Evolutionary conservation across 1,284 basidiomycete species (phyloP).

Genomic region (Trametes polyzona): DNA sequence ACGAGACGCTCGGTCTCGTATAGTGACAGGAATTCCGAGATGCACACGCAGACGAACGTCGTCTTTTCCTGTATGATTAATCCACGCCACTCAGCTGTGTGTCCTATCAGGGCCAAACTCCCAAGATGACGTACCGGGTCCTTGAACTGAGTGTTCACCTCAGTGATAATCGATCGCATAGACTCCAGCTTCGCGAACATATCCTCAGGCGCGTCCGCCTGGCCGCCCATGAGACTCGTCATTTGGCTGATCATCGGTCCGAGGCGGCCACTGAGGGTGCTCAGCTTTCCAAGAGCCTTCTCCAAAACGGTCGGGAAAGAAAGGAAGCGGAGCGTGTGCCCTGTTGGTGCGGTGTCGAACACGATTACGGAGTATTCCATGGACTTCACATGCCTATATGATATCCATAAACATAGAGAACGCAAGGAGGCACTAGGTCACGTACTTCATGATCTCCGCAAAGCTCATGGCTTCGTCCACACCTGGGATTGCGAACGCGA

Average conservation of each 20-base stretch:
- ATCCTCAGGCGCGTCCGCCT: slow-evolving; percentile 87
- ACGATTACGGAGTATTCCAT: slow-evolving; percentile 99
- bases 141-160: slow-evolving; percentile 99
- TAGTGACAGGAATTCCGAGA: slow-evolving; percentile 96
- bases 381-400: slow-evolving; percentile 92
- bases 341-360: slow-evolving; percentile 98
- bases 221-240: slow-evolving; percentile 94
- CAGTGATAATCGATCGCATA: slow-evolving; percentile 97
- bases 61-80: slow-evolving; percentile 84
- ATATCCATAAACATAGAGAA: background rate
- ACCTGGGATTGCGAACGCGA: slow-evolving; percentile 98
- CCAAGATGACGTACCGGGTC: slow-evolving; percentile 74
- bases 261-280: slow-evolving; percentile 88
- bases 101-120: background rate
- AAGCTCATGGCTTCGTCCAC: slow-evolving; percentile 99
- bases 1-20: slow-evolving; percentile 99
- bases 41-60: slow-evolving; percentile 98
- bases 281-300: slow-evolving; percentile 96
- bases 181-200: slow-evolving; percentile 98
- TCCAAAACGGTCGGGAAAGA: slow-evolving; percentile 98
- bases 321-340: slow-evolving; percentile 97
- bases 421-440: slow-evolving; percentile 19
- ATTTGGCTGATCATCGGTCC: slow-evolving; percentile 99
- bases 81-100: background rate
- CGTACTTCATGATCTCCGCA: slow-evolving; percentile 99